Conservation (phyloP, 768 basidiomycete genomes). For the Suillus fuscotomentosus region DNA sequence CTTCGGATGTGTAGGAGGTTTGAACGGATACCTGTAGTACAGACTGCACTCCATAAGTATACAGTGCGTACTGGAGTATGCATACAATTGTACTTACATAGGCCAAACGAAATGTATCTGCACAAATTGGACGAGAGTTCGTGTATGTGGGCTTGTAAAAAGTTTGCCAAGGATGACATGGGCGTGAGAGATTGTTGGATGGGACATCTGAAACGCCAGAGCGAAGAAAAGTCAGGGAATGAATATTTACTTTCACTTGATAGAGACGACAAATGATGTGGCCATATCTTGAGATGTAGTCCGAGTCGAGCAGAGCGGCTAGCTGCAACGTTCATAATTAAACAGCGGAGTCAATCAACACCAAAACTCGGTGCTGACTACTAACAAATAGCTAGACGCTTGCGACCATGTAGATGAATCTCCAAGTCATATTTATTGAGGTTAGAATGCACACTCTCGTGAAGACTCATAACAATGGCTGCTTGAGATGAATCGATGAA, state of each 20-base stretch:
- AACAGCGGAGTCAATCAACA: no score
- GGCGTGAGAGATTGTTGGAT: not conserved
- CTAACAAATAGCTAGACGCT: no score
- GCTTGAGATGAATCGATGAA: not conserved
- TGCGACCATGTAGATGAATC: not conserved
- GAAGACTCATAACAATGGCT: constrained; percentile 3
- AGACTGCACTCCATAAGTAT: not conserved
- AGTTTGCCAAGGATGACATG: constrained; percentile 26
- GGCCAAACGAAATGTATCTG: not conserved
- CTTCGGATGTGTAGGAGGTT: not conserved
- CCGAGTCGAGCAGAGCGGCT: no score
- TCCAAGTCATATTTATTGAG: not conserved
- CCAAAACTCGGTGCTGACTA: not conserved
- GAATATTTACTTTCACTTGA: constrained; percentile 21
- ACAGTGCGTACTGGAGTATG: not conserved
- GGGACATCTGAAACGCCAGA: constrained; percentile 7
- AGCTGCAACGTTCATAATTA: no score
- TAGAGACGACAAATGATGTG: constrained; percentile 17
- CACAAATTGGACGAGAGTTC: not conserved
- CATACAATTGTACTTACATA: not conserved
- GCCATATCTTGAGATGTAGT: constrained; percentile 8
- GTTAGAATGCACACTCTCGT: not conserved
- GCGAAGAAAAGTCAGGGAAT: constrained; percentile 14
- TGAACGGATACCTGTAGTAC: not conserved
- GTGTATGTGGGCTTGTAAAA: constrained; percentile 5